Percentiles rank a stretch among this genome's conserved stretches.
Conservation (phyloP, 2,329 filamentous ascomycete genomes). For the Aspergillus pseudoglaucus region DNA sequence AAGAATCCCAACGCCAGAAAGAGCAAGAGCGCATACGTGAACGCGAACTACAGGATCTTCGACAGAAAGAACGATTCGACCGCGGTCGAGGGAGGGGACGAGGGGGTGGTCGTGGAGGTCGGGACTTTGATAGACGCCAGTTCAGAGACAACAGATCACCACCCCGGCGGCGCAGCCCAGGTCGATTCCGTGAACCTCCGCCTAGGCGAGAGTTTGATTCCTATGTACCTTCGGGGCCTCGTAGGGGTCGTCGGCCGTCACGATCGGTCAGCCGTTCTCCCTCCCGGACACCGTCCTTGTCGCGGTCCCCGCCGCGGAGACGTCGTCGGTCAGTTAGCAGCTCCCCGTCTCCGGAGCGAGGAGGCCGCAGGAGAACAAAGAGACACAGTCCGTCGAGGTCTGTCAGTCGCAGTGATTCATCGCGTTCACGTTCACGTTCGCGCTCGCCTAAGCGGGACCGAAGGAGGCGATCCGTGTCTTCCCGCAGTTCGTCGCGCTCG, state of each 20-base stretch:
- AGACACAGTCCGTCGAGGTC: constrained; percentile 41
- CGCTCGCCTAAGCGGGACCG: constrained; percentile 47
- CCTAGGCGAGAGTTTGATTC: constrained; percentile 49
- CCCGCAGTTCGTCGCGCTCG: constrained; percentile 31
- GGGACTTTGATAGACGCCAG: constrained; percentile 44
- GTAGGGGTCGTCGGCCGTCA: constrained; percentile 34
- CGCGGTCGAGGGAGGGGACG: constrained; percentile 32
- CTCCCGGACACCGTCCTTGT: constrained; percentile 26
- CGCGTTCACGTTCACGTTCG: constrained; percentile 45
- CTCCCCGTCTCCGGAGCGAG: constrained; percentile 36
- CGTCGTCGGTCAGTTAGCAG: constrained; percentile 28
- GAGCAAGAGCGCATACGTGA: constrained; percentile 68
- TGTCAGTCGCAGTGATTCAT: constrained; percentile 42
- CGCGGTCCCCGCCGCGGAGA: constrained; percentile 26
- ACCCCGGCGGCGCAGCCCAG: constrained; percentile 44
- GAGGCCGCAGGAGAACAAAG: constrained; percentile 28
- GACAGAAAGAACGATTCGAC: constrained; percentile 48
- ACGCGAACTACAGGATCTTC: constrained; percentile 60
- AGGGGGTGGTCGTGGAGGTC: constrained; percentile 29
- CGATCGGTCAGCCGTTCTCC: constrained; percentile 26
- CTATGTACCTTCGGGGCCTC: constrained; percentile 47
- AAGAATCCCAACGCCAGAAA: constrained; percentile 64
- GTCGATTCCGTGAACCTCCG: constrained; percentile 39
- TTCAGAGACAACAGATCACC: constrained; percentile 47
- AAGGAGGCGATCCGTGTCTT: constrained; percentile 34